phyloP scores from a whole-genome alignment of 306 rosid genomes.

The Fragaria nilgerrensis region DNA sequence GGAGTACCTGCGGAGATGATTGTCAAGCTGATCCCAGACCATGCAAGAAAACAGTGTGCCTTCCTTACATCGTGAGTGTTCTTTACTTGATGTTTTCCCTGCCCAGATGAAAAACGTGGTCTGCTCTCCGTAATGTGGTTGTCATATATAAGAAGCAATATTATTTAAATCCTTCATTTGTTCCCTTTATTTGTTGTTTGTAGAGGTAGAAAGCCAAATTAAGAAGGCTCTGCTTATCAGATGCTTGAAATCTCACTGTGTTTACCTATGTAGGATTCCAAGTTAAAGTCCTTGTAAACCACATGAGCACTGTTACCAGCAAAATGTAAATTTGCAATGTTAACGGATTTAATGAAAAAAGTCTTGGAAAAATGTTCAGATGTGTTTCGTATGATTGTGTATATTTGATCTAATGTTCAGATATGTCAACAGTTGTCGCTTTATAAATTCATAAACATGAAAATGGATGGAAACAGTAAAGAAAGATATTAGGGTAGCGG shows the following conservation, averaged over 20 bases:
- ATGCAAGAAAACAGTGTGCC: constrained; percentile 79
- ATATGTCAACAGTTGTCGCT: neutral
- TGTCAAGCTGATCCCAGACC: constrained; percentile 76
- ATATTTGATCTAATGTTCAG: too few species aligned
- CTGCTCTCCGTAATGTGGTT: constrained; percentile 19
- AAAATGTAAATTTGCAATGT: neutral
- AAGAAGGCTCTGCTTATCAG: constrained; percentile 27
- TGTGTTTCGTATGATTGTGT: neutral
- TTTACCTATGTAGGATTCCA: neutral
- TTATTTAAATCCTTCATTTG: constrained; percentile 33
- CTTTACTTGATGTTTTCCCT: constrained; percentile 24
- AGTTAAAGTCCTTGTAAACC: neutral
- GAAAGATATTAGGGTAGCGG: neutral
- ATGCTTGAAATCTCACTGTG: constrained; percentile 24
- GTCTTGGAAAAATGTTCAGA: neutral
- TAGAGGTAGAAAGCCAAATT: constrained; percentile 37
- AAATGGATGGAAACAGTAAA: neutral
- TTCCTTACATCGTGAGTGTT: constrained; percentile 46
- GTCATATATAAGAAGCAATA: constrained; percentile 30
- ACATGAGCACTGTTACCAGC: neutral
- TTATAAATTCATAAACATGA: too few species aligned
- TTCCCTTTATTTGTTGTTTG: constrained; percentile 8
- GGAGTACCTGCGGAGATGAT: constrained; percentile 75
- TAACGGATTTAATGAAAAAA: neutral
- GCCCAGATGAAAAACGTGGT: constrained; percentile 37